phyloP scores from a whole-genome alignment of 495 filamentous ascomycete species.

The Penicillium cataractarum region DNA sequence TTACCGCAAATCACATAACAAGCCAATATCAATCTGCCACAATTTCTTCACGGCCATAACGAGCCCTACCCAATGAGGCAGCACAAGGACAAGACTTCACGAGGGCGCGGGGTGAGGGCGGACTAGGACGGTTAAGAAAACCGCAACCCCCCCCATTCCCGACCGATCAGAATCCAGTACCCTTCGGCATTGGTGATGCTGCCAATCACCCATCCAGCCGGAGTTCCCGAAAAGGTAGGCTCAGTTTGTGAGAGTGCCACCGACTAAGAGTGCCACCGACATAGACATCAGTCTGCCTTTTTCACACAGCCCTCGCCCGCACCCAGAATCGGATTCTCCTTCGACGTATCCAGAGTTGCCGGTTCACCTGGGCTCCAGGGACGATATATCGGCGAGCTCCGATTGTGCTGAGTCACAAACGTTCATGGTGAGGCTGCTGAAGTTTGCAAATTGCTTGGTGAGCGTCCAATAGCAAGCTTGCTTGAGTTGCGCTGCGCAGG shows the following conservation, averaged over 20 bases:
- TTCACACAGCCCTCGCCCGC: not conserved
- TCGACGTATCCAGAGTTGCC: not conserved
- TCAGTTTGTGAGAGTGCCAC: not conserved
- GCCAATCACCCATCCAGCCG: constrained; percentile 8
- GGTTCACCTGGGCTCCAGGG: not conserved
- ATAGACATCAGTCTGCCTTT: not conserved
- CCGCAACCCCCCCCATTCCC: not conserved
- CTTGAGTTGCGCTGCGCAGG: not conserved
- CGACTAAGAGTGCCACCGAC: not conserved
- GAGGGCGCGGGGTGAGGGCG: constrained; percentile 3
- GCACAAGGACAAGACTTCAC: not conserved
- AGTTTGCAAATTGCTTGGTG: not conserved
- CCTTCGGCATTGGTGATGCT: constrained; percentile 6
- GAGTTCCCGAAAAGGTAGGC: not conserved
- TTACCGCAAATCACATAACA: not conserved
- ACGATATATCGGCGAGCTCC: constrained; percentile 4
- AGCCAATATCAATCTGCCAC: not conserved
- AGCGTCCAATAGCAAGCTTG: not conserved
- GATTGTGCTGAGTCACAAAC: not conserved
- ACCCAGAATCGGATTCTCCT: not conserved
- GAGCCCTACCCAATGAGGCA: constrained; percentile 1
- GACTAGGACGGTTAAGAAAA: not conserved
- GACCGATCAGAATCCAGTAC: not conserved
- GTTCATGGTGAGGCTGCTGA: not conserved
- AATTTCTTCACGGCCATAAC: not conserved